These are phyloP conservation scores for Trichoderma asperelloides DNA, from an alignment of 495 filamentous ascomycete genomes.

Conservation along the genomic window DNA sequence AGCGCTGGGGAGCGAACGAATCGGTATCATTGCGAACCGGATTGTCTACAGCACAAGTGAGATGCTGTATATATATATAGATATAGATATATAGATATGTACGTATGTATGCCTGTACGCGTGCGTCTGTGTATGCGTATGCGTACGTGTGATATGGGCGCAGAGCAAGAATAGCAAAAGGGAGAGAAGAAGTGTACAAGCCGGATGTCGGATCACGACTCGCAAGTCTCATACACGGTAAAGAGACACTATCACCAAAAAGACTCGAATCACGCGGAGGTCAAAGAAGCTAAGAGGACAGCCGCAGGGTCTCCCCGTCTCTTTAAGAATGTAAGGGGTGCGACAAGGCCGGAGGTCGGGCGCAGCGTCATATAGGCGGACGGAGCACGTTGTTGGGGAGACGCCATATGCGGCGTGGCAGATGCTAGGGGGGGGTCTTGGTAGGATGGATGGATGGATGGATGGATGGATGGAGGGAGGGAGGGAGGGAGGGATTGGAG, in stretches of 20 bases:
- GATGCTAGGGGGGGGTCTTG: conserved; percentile 1
- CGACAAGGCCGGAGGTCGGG: conserved; percentile 5
- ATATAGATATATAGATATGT: background rate
- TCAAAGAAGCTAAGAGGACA: conserved; percentile 1
- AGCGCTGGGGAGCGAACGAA: conserved; percentile 3
- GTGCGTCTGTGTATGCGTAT: background rate
- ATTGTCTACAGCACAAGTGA: background rate
- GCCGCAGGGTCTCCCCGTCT: conserved; percentile 6
- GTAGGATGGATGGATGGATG: conserved; percentile 4
- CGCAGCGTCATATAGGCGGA: background rate
- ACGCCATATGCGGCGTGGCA: conserved; percentile 6
- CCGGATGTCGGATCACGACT: conserved; percentile 3
- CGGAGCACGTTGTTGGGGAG: conserved; percentile 8
- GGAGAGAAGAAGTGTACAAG: background rate
- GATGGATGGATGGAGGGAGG: background rate
- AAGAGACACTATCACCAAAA: conserved; percentile 2
- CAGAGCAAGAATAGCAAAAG: background rate
- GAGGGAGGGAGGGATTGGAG: too few relatives aligned
- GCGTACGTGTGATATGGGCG: background rate
- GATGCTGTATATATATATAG: background rate
- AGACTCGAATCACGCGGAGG: conserved; percentile 3
- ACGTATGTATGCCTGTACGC: background rate
- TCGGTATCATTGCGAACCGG: conserved; percentile 4
- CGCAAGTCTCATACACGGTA: background rate
- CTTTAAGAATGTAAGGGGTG: conserved; percentile 8